A percentile compares a stretch with the other conserved stretches of the same genome.
Conservation (phyloP, 768 basidiomycete genomes). For the Pleurotus djamor region DNA sequence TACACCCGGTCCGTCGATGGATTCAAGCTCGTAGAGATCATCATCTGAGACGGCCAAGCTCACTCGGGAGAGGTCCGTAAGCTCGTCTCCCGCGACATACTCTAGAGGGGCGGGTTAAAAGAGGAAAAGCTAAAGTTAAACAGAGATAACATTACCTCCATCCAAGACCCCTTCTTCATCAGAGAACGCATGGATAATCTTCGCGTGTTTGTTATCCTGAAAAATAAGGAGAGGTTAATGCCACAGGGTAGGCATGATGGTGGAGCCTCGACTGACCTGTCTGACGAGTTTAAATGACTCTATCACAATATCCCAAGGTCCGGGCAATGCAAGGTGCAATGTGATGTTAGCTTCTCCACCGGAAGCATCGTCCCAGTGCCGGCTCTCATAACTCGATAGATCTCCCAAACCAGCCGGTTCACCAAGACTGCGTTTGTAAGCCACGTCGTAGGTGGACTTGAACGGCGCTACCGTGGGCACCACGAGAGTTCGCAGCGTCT, state of each 20-base stretch:
- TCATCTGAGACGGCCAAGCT: constrained; percentile 41
- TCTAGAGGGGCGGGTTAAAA: constrained; percentile 31
- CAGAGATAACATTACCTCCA: neutral
- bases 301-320: constrained; percentile 56
- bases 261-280: constrained; percentile 33
- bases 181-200: constrained; percentile 50
- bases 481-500: constrained; percentile 63
- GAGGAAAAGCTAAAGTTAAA: neutral
- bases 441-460: constrained; percentile 46
- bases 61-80: constrained; percentile 55
- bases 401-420: constrained; percentile 49
- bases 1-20: constrained; percentile 49
- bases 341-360: constrained; percentile 59
- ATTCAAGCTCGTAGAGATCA: constrained; percentile 23
- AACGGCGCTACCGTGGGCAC: constrained; percentile 71
- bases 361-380: constrained; percentile 48
- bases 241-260: neutral
- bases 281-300: constrained; percentile 44
- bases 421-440: constrained; percentile 44
- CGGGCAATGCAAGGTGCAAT: constrained; percentile 48
- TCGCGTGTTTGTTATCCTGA: constrained; percentile 43
- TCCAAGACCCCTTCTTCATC: constrained; percentile 41
- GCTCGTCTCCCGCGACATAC: constrained; percentile 63
- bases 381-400: constrained; percentile 48
- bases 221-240: constrained; percentile 4